phyloP scores from a whole-genome alignment of 31 red algal genomes.

The Bonnemaisonia californica region DNA sequence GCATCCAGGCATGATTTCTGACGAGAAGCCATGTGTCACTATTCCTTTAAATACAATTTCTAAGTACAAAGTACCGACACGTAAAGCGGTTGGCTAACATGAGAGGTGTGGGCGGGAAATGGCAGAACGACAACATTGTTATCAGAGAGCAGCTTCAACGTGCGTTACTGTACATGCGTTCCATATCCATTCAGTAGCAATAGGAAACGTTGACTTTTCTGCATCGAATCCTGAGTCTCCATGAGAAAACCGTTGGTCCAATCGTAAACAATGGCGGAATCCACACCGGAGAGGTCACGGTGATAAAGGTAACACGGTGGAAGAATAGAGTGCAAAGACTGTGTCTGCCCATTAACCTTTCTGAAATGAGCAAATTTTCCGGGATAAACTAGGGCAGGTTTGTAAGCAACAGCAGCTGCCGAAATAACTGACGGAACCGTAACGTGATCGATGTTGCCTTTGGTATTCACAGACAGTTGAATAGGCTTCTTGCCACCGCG shows the following conservation, averaged over 20 bases:
- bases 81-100: slow-evolving; percentile 19
- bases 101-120: slow-evolving; percentile 14
- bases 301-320: not conserved
- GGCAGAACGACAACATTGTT: slow-evolving; percentile 11
- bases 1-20: not conserved
- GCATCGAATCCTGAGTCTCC: not conserved
- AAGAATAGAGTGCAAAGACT: not conserved
- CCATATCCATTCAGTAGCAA: slow-evolving; percentile 36
- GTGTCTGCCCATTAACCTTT: not conserved
- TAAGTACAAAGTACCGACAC: not conserved
- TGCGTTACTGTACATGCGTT: not conserved
- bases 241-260: slow-evolving; percentile 11
- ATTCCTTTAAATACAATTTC: not conserved
- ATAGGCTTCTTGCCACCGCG: not conserved
- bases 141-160: not conserved
- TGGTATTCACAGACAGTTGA: not conserved
- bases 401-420: not conserved
- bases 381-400: not conserved
- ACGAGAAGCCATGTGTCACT: not conserved
- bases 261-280: not conserved
- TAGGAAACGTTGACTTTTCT: not conserved
- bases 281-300: not conserved
- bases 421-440: not conserved
- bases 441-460: not conserved
- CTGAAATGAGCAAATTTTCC: slow-evolving; percentile 15